Evolutionary conservation across 2,329 filamentous ascomycete genomes (phyloP).

Genomic region (Aspergillus spinulosporus): DNA sequence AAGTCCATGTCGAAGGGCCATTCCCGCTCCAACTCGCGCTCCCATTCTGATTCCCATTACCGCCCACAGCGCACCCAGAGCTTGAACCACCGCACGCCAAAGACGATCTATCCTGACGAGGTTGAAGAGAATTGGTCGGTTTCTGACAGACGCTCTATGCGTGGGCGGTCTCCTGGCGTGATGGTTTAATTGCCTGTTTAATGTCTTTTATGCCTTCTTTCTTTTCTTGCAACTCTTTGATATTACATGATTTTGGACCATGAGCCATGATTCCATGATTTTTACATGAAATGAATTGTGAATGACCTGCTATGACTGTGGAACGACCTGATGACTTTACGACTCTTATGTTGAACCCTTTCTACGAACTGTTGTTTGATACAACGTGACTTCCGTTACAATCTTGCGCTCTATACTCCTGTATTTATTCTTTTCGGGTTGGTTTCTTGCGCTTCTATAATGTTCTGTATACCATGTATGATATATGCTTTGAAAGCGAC

Average conservation of each 20-base stretch:
- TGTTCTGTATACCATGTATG: neutral
- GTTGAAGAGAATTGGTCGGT: slow-evolving; percentile 28
- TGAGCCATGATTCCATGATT: neutral
- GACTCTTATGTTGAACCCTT: neutral
- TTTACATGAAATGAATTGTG: neutral
- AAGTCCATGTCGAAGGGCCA: slow-evolving; percentile 37
- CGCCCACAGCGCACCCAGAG: slow-evolving; percentile 26
- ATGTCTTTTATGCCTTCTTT: neutral
- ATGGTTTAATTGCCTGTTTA: neutral
- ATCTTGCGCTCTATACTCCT: neutral
- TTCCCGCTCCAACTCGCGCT: neutral
- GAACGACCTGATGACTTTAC: neutral
- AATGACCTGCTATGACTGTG: neutral
- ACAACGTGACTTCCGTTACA: neutral
- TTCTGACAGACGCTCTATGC: slow-evolving; percentile 16
- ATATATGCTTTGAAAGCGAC: neutral
- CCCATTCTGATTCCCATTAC: slow-evolving; percentile 29
- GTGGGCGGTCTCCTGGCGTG: slow-evolving; percentile 13
- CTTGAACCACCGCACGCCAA: slow-evolving; percentile 18
- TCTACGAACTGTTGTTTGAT: neutral
- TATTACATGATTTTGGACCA: neutral
- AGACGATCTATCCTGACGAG: slow-evolving; percentile 33
- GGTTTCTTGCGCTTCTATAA: neutral
- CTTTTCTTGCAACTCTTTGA: neutral
- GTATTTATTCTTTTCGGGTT: neutral